Conservation (phyloP, 1,284 basidiomycete species). For the Coriolopsis trogii region DNA sequence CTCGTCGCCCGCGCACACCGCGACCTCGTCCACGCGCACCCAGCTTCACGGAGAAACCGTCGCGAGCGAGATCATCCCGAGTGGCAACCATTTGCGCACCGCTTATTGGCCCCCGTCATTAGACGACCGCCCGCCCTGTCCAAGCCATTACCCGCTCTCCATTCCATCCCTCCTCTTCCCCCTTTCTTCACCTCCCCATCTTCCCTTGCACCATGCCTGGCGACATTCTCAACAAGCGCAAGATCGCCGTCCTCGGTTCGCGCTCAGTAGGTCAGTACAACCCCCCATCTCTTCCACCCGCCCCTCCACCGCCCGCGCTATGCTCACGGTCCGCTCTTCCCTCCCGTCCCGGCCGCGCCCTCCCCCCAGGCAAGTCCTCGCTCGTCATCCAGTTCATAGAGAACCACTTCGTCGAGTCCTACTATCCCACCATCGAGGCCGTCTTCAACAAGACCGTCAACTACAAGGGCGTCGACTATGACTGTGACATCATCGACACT, state of each 20-base stretch:
- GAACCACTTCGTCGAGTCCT: constrained; percentile 73
- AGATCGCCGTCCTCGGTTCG: constrained; percentile 81
- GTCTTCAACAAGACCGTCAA: constrained; percentile 86
- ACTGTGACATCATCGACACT: constrained; percentile 98
- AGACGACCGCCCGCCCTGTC: constrained; percentile 8
- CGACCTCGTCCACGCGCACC: too few relatives aligned
- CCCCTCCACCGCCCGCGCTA: constrained; percentile 13
- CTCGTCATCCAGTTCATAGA: constrained; percentile 77
- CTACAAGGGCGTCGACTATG: constrained; percentile 85
- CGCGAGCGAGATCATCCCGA: constrained; percentile 4
- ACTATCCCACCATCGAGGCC: constrained; percentile 96
- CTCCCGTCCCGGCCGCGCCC: constrained; percentile 8
- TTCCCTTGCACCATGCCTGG: constrained; percentile 42
- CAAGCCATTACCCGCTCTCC: not conserved
- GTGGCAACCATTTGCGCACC: constrained; percentile 5
- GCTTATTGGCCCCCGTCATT: constrained; percentile 10
- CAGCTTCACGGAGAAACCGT: constrained; percentile 23
- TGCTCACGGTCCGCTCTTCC: constrained; percentile 9
- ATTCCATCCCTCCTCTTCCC: constrained; percentile 7
- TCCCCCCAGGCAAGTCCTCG: constrained; percentile 72
- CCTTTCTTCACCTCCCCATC: constrained; percentile 17
- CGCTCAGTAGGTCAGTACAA: constrained; percentile 72
- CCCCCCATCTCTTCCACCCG: constrained; percentile 23
- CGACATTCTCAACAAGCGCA: constrained; percentile 79
- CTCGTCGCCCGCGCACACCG: too few relatives aligned